Percentiles rank a stretch among this genome's conserved stretches.
Evolutionary conservation across 2,329 filamentous ascomycete genomes (phyloP).

Genomic region (Aspergillus nomiae): DNA sequence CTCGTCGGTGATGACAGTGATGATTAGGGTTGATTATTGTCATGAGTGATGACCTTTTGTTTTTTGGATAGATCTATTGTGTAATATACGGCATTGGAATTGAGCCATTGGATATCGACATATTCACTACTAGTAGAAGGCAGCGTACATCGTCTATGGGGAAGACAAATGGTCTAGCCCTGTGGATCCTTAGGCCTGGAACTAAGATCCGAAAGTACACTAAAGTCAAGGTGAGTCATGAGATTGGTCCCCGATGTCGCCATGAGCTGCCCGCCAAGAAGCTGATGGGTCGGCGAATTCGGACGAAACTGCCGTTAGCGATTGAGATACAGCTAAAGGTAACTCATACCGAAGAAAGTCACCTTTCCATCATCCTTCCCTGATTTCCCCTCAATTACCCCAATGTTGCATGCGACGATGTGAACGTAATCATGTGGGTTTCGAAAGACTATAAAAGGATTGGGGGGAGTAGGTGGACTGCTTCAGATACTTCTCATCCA

Average conservation of each 20-base stretch:
- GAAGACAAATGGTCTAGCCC: background rate
- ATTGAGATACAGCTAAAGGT: background rate
- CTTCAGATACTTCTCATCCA: background rate
- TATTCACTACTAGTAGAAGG: background rate
- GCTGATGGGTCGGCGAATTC: background rate
- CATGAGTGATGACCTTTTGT: slow-evolving; percentile 3
- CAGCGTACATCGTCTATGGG: too few relatives aligned
- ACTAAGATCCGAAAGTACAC: background rate
- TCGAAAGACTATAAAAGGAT: background rate
- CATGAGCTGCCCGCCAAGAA: background rate
- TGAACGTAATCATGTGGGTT: background rate
- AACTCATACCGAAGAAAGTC: background rate
- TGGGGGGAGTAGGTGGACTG: background rate
- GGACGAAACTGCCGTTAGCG: background rate
- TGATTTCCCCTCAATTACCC: background rate
- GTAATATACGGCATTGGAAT: background rate
- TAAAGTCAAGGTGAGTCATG: background rate
- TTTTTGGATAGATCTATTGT: slow-evolving; percentile 7
- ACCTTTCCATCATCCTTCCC: background rate
- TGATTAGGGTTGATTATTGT: slow-evolving; percentile 16
- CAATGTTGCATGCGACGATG: background rate
- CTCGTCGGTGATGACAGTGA: slow-evolving; percentile 33
- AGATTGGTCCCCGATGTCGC: background rate
- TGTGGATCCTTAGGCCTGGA: background rate
- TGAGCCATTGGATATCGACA: background rate